These are phyloP conservation scores for Podospora conica DNA, from an alignment of 495 filamentous ascomycete genomes.

Conservation along the genomic window DNA sequence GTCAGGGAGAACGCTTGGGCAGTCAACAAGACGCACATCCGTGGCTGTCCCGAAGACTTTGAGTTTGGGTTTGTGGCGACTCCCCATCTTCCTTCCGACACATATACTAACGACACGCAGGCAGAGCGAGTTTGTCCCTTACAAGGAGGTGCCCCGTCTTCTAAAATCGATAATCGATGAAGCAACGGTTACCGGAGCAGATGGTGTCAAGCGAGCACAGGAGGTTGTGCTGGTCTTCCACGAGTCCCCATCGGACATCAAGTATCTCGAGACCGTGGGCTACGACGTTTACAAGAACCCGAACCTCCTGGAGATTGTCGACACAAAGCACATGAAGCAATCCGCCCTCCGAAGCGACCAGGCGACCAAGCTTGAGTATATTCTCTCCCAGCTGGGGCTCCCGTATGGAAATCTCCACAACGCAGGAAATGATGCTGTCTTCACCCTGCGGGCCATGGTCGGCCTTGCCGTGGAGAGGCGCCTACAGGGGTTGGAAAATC, in stretches of 20 bases:
- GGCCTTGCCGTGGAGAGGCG: constrained; percentile 50
- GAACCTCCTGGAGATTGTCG: constrained; percentile 57
- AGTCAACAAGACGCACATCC: constrained; percentile 57
- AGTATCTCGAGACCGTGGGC: constrained; percentile 54
- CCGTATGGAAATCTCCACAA: constrained; percentile 69
- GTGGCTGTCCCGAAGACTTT: constrained; percentile 67
- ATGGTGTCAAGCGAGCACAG: constrained; percentile 31
- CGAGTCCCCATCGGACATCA: constrained; percentile 57
- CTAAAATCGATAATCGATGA: constrained; percentile 28
- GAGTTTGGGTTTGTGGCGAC: constrained; percentile 57
- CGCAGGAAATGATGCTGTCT: constrained; percentile 89
- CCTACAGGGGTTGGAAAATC: background rate
- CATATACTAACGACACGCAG: constrained; percentile 25
- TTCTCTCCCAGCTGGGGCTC: constrained; percentile 62
- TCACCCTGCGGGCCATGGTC: constrained; percentile 72
- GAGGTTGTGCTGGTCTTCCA: constrained; percentile 75
- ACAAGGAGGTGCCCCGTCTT: constrained; percentile 5
- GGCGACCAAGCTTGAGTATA: constrained; percentile 46
- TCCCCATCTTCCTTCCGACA: constrained; percentile 20
- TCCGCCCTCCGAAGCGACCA: constrained; percentile 46
- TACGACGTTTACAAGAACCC: constrained; percentile 49
- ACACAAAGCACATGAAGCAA: constrained; percentile 65
- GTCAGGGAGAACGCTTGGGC: constrained; percentile 61
- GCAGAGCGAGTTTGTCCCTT: constrained; percentile 26
- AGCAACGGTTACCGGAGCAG: background rate